A percentile compares a stretch with the other conserved stretches of the same genome.
Conservation (phyloP, 768 basidiomycete genomes). For the Crepidotus variabilis region DNA sequence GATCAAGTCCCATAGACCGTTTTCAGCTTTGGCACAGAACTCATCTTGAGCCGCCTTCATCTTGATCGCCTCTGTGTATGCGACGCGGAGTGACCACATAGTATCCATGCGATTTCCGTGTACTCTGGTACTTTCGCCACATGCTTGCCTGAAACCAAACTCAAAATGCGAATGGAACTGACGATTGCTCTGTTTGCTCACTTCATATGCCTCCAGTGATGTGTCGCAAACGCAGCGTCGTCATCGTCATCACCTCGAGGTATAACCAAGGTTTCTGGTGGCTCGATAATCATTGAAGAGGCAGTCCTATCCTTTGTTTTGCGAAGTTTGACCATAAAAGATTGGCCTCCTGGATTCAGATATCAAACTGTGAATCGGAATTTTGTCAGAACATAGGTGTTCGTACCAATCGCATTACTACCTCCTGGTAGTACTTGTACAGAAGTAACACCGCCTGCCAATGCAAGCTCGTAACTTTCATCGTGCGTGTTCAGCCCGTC, state of each 20-base stretch:
- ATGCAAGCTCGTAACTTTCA: constrained; percentile 63
- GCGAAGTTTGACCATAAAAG: constrained; percentile 83
- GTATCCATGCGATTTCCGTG: constrained; percentile 73
- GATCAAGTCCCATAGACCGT: constrained; percentile 37
- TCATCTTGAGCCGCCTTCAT: constrained; percentile 67
- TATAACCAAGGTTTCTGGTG: constrained; percentile 58
- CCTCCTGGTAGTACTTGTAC: constrained; percentile 79
- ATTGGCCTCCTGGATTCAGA: constrained; percentile 66
- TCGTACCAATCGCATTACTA: constrained; percentile 66
- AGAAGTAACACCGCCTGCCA: constrained; percentile 88
- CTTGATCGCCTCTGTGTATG: constrained; percentile 71
- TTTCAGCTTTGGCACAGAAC: constrained; percentile 63
- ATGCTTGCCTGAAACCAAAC: constrained; percentile 47
- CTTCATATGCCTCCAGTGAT: constrained; percentile 84
- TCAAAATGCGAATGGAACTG: not conserved
- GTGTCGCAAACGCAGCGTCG: constrained; percentile 33
- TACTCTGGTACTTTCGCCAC: constrained; percentile 45
- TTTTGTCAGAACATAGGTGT: not conserved
- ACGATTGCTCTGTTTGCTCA: constrained; percentile 25
- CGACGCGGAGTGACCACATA: constrained; percentile 74
- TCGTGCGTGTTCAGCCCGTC: constrained; percentile 90
- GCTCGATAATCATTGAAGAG: constrained; percentile 81
- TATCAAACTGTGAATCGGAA: not conserved
- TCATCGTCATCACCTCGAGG: constrained; percentile 22
- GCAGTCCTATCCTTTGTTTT: constrained; percentile 73